These are phyloP conservation scores for Rossbeevera mucosa DNA, from an alignment of 768 basidiomycete genomes.

Conservation along the genomic window DNA sequence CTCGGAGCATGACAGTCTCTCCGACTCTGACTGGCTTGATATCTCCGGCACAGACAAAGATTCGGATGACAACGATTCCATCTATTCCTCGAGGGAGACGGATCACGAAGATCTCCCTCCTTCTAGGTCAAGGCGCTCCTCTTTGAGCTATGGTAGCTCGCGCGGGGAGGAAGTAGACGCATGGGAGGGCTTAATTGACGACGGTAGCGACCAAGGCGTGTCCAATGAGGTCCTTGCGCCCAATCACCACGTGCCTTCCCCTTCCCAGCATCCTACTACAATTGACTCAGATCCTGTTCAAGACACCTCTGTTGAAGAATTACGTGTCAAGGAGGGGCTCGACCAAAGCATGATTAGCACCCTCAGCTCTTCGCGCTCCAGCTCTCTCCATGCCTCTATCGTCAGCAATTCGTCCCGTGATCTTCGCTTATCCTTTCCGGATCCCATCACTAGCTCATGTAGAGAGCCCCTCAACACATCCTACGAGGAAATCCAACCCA, in stretches of 20 bases:
- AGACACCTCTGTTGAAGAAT: constrained; percentile 52
- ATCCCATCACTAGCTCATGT: constrained; percentile 70
- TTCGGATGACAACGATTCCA: constrained; percentile 68
- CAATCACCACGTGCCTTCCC: constrained; percentile 21
- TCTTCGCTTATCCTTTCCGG: constrained; percentile 77
- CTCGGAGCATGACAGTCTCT: constrained; percentile 62
- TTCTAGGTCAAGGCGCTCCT: constrained; percentile 64
- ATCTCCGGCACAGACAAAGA: constrained; percentile 59
- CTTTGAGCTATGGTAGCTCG: constrained; percentile 65
- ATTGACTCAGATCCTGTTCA: constrained; percentile 25
- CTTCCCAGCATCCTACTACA: constrained; percentile 20
- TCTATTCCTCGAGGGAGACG: constrained; percentile 50
- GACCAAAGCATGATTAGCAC: constrained; percentile 84
- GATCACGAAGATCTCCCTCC: constrained; percentile 54
- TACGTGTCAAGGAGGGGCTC: constrained; percentile 65
- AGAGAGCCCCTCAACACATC: constrained; percentile 55
- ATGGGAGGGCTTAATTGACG: constrained; percentile 76
- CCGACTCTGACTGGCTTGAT: constrained; percentile 85
- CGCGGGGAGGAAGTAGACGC: constrained; percentile 65
- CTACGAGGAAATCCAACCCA: constrained; percentile 47
- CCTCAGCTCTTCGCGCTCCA: constrained; percentile 67
- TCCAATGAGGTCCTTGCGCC: constrained; percentile 22
- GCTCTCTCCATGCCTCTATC: constrained; percentile 50
- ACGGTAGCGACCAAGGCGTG: constrained; percentile 47
- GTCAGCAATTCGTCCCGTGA: constrained; percentile 63